Conservation (phyloP, 305 asterid genomes). For the Fraxinus floribunda region DNA sequence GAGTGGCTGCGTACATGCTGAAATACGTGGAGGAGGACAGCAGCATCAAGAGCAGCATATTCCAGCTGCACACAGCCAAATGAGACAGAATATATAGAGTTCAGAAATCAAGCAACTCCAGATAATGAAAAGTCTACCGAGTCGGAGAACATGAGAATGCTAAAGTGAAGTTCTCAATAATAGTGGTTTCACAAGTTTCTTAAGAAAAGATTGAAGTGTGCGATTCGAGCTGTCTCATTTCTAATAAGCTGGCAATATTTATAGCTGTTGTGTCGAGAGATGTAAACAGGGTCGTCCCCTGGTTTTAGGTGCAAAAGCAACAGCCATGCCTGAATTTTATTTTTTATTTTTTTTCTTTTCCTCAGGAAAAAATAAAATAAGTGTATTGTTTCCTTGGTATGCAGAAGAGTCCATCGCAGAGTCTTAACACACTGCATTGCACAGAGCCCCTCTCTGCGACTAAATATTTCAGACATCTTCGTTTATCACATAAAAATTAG, state of each 20-base stretch:
- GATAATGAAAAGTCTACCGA: not conserved
- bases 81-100: constrained; percentile 2
- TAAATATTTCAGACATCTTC: not conserved
- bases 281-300: not conserved
- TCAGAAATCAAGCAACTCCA: constrained; percentile 18
- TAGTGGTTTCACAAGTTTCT: not conserved
- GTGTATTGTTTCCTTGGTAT: not conserved
- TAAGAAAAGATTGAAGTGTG: not conserved
- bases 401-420: not conserved
- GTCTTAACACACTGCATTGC: not conserved
- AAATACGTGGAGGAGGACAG: constrained; percentile 84
- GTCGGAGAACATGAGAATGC: not conserved
- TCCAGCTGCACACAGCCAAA: constrained; percentile 61
- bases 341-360: not conserved
- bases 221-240: not conserved
- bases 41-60: constrained; percentile 98
- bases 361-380: not conserved
- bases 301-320: not conserved
- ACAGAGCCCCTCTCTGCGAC: not conserved
- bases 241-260: not conserved
- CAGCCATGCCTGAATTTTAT: not conserved
- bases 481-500: not conserved
- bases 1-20: constrained; percentile 61
- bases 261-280: not conserved
- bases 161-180: not conserved